A percentile compares a stretch with the other conserved stretches of the same genome.
Evolutionary conservation across 768 basidiomycete species (phyloP).

Genomic region (Dioszegia aurantiaca): DNA sequence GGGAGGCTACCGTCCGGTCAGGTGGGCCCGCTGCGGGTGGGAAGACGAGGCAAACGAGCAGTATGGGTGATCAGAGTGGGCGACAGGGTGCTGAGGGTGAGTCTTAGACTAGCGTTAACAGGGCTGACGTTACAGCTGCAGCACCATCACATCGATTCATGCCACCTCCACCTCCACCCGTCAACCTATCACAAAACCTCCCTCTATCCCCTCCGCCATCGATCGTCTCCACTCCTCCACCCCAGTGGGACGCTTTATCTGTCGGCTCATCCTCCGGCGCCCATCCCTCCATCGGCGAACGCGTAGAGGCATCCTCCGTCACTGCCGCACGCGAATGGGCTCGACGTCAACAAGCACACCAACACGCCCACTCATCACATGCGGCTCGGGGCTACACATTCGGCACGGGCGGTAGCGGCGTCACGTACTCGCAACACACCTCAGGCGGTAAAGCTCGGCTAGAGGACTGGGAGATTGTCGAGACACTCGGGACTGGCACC

Average conservation of each 20-base stretch:
- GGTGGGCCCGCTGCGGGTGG: neutral
- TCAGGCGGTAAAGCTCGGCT: slow-evolving; percentile 26
- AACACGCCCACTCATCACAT: neutral
- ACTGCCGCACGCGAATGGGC: slow-evolving; percentile 13
- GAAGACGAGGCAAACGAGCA: slow-evolving; percentile 21
- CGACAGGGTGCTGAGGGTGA: slow-evolving; percentile 10
- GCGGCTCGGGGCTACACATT: neutral
- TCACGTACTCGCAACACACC: slow-evolving; percentile 6
- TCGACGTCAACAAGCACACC: slow-evolving; percentile 2
- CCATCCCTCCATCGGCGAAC: slow-evolving; percentile 15
- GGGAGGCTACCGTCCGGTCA: slow-evolving; percentile 2
- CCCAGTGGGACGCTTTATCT: slow-evolving; percentile 29
- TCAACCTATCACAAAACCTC: slow-evolving; percentile 2
- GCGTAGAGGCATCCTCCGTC: slow-evolving; percentile 20
- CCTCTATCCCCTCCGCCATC: slow-evolving; percentile 43
- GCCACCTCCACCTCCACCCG: slow-evolving; percentile 13
- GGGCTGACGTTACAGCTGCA: slow-evolving; percentile 6
- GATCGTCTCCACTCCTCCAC: slow-evolving; percentile 39
- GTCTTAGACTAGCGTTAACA: neutral
- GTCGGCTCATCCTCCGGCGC: slow-evolving; percentile 12
- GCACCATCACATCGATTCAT: neutral
- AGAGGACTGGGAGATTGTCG: slow-evolving; percentile 54
- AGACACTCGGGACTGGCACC: slow-evolving; percentile 81
- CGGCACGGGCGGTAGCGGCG: neutral
- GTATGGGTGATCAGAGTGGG: slow-evolving; percentile 35